Base-by-base conservation (phyloP, 73 alveolate genomes). In the Paramecium caudatum region DNA sequence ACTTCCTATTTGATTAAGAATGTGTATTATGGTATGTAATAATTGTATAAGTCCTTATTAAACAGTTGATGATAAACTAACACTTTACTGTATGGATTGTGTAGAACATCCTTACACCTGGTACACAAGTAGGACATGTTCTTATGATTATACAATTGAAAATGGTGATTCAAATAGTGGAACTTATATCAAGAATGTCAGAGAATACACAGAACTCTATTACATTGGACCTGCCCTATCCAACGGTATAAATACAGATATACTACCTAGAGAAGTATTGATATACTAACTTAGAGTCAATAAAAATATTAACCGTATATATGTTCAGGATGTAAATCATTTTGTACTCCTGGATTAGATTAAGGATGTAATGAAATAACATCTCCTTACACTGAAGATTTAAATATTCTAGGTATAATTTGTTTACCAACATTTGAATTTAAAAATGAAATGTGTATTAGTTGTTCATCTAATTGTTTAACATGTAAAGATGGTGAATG, bases 21-120 rank as follows among this genome's bases (percentile, higher is more conserved):
- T 68, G 84, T 33, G 84, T 68, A 68, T 43, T 4, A 68, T 68
- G 84, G 84, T 68, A 68, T 17, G 84, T n/a, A n/a, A n/a, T n/a
- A 41, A 34, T 27, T 8, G 21, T 16, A 68, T 3, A 34, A 74
- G 88, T 45, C 88, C 88, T 39, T 74, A 74, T 74, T 36, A 36
- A 74, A 21, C 2, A 0, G 47, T 74, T 0, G 9, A 15, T 21
- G 88, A 74, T 39, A 37, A 45, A 25, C 43, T 39, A 4, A 37
- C 62, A 39, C 43, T 39, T 15, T 39, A 74, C 19, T 74, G 88
- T 12, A 74, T 74, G 88, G 88, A 74, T 74, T 74, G 88, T 16
- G 46, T 74, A 45, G 88, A 74, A 47, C 43, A 74, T 12, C 88
- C 88, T 8, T 74, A 37, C 12, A 36, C 43, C 5, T 74, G 88